Conservation (phyloP, 352 stramenopile species). For the Globisporangium cylindrosporum region DNA sequence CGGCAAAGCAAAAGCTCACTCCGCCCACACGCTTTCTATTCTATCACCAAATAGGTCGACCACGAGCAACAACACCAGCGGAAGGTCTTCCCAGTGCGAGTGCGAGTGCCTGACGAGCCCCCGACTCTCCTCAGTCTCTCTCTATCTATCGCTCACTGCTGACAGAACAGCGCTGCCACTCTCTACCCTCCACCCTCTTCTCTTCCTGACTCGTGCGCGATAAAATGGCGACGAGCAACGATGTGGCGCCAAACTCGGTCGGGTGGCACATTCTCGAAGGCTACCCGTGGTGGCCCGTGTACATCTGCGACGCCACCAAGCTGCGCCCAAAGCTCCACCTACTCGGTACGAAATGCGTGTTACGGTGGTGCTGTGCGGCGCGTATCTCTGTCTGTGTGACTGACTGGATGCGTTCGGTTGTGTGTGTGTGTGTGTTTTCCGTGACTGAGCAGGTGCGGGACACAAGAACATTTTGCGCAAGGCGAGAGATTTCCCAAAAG, state of each 20-base stretch:
- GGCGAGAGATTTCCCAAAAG: constrained; percentile 60
- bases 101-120: neutral
- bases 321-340: constrained; percentile 61
- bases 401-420: neutral
- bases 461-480: constrained; percentile 73
- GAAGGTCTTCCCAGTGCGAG: neutral
- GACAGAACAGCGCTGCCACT: neutral
- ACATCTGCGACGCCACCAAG: constrained; percentile 79
- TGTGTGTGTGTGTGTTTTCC: neutral
- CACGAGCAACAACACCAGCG: no score
- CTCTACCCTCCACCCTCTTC: neutral
- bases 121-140: neutral
- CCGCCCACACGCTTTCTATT: no score
- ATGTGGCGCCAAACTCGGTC: constrained; percentile 54
- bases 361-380: no score
- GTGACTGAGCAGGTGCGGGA: constrained; percentile 33
- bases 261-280: constrained; percentile 86
- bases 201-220: neutral
- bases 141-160: neutral
- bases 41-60: no score
- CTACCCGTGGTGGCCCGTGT: constrained; percentile 85
- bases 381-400: constrained; percentile 1
- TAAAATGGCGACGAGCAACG: constrained; percentile 11
- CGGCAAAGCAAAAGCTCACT: no score
- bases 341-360: constrained; percentile 33